Evolutionary conservation across 345 rosid species (phyloP), one percentile per base, ranked within the genome.

Genomic region (Citrus maxima): DNA sequence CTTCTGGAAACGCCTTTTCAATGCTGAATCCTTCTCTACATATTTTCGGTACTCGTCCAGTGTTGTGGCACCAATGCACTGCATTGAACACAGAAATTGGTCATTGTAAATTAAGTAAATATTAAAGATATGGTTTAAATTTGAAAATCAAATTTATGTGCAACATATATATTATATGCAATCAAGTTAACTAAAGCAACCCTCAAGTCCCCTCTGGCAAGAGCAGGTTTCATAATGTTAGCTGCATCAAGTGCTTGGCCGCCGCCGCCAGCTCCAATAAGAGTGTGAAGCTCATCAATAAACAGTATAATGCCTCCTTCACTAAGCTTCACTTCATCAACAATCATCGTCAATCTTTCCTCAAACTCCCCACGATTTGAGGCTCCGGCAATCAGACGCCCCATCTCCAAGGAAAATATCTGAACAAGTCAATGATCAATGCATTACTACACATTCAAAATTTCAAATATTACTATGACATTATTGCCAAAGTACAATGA

Each of bases 21-120:
- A 37, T 0, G 83, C 85, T 2, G 74, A 63, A 78, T 86, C 86
- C 55, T 83, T 81, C 67, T 80, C 84, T 6, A 82, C 75, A 42
- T 79, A 62, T 46, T 71, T 79, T 10, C 77, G 74, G 70, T 86
- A 81, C 42, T 83, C 82, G 22, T 81, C 70, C 1, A 59, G 34
- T 0, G 86, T 86, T 2, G 83, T 83, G 1, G 88, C 85, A 0
- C 86, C 85, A 49, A 83, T 77, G 35, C 86, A 86, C 83, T 79
- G 59, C 56, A 46, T 10, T 0, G 14, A 3, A 70, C 19, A 12
- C 46, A 61, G 32, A 27, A 56, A 3, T 24, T 71, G 62, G 18
- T 37, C 16, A 40, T 74, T 16, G 10, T 25, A 10, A 34, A n/a
- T 5, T 2, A 19, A 24, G 51, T 4, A 27, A 51, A 51, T 51